A percentile compares a stretch with the other conserved stretches of the same genome.
Conservation (phyloP, 2,329 filamentous ascomycete species). For the Xylariaceae sp. region DNA sequence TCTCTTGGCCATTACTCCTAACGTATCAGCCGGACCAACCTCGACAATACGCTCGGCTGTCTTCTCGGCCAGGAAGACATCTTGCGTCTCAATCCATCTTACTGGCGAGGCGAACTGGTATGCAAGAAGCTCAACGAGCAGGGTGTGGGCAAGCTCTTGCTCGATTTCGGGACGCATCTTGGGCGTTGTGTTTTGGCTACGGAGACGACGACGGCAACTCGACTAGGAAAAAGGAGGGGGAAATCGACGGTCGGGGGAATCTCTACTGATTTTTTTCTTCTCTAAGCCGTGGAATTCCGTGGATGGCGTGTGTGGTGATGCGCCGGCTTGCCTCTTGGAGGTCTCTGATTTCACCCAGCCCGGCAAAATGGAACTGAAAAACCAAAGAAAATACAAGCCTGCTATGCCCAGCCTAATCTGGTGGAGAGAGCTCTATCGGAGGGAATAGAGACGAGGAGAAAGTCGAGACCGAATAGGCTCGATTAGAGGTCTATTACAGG, state of each 20-base stretch:
- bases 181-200: conserved; percentile 27
- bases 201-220: not conserved
- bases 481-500: conserved; percentile 17
- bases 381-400: not conserved
- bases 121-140: conserved; percentile 96
- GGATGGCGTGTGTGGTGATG: not conserved
- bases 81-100: conserved; percentile 99
- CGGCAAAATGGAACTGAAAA: not conserved
- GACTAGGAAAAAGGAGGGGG: not conserved
- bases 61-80: conserved; percentile 97
- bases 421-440: not conserved
- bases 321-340: not conserved
- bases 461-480: conserved; percentile 1
- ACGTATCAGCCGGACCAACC: conserved; percentile 91
- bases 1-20: conserved; percentile 95
- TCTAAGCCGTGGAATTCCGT: not conserved
- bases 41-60: conserved; percentile 96
- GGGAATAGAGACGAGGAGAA: not conserved
- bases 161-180: conserved; percentile 97
- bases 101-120: conserved; percentile 99
- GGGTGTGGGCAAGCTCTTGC: conserved; percentile 97
- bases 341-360: not conserved
- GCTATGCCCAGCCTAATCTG: not conserved
- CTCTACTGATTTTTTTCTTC: not conserved
- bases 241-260: not conserved